A percentile compares a stretch with the other conserved stretches of the same genome.
phyloP scores from a whole-genome alignment of 2,329 filamentous ascomycete genomes.

The Nemania diffusa region DNA sequence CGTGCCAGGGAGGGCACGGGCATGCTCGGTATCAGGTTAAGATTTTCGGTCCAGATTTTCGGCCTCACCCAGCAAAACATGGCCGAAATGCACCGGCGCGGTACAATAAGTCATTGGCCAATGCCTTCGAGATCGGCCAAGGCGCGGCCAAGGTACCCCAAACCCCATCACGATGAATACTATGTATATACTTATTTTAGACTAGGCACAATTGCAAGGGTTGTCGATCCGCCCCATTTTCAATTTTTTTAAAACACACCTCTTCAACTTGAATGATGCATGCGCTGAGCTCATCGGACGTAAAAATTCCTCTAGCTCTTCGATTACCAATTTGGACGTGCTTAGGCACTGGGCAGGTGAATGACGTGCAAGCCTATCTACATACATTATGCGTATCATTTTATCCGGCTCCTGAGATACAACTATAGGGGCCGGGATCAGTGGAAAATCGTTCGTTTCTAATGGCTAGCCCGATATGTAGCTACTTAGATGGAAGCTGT shows the following conservation, averaged over 20 bases:
- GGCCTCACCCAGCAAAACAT: conserved; percentile 40
- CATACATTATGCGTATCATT: conserved; percentile 15
- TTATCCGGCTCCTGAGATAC: conserved; percentile 25
- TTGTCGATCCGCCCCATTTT: conserved; percentile 29
- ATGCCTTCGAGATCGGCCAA: conserved; percentile 47
- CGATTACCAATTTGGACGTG: conserved; percentile 15
- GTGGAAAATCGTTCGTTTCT: conserved; percentile 15
- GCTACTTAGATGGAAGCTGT: conserved; percentile 1
- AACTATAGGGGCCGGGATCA: background rate
- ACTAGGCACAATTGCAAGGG: conserved; percentile 20
- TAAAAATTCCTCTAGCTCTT: conserved; percentile 11
- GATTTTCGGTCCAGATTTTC: conserved; percentile 34
- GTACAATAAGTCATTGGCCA: conserved; percentile 49
- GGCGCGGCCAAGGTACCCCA: conserved; percentile 47
- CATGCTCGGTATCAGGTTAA: conserved; percentile 31
- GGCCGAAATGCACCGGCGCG: conserved; percentile 45
- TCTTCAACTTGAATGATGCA: conserved; percentile 11
- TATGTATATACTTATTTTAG: conserved; percentile 31
- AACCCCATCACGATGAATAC: conserved; percentile 36
- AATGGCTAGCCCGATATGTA: conserved; percentile 1
- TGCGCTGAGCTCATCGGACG: conserved; percentile 17
- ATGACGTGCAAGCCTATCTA: conserved; percentile 12
- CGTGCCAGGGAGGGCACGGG: conserved; percentile 17
- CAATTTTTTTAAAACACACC: conserved; percentile 18
- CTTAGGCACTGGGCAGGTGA: background rate